phyloP scores from a whole-genome alignment of 345 rosid genomes.

The Populus nigra region DNA sequence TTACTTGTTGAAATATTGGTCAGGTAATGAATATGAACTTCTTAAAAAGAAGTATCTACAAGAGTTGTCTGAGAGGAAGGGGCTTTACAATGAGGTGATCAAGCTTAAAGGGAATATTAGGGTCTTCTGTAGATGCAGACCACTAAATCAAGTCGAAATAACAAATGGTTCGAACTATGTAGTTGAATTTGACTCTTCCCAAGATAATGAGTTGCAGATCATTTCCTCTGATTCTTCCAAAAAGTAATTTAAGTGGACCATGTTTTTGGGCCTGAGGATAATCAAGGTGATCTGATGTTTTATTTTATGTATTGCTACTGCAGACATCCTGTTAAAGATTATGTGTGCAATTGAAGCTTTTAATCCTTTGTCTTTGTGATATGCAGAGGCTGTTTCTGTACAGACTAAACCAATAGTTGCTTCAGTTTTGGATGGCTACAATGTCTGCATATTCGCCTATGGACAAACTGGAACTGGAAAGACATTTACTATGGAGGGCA shows the following conservation, averaged over 20 bases:
- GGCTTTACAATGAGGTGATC: constrained; percentile 81
- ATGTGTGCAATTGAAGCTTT: neutral
- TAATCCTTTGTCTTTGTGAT: constrained; percentile 3
- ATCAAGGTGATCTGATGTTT: constrained; percentile 54
- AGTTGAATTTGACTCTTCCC: constrained; percentile 69
- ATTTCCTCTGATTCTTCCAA: constrained; percentile 74
- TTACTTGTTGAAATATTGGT: constrained; percentile 17
- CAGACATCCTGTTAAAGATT: constrained; percentile 1
- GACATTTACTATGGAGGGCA: constrained; percentile 96
- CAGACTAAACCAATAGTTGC: constrained; percentile 75
- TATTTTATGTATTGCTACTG: constrained; percentile 3
- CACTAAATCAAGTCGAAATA: constrained; percentile 58
- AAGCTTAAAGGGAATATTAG: constrained; percentile 93
- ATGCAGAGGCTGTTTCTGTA: constrained; percentile 80
- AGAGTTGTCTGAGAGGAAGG: constrained; percentile 67
- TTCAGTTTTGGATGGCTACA: constrained; percentile 91
- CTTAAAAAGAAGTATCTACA: constrained; percentile 64
- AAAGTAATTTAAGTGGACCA: constrained; percentile 84
- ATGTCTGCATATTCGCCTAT: constrained; percentile 91
- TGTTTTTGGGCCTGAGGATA: constrained; percentile 78
- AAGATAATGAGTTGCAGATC: constrained; percentile 71
- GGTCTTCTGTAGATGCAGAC: constrained; percentile 98
- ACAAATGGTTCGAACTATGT: constrained; percentile 53
- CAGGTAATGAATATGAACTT: constrained; percentile 63
- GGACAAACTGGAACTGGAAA: constrained; percentile 99